These are phyloP conservation scores for Pyrenochaeta sp. DNA, from an alignment of 2,329 filamentous ascomycete species.

Conservation along the genomic window DNA sequence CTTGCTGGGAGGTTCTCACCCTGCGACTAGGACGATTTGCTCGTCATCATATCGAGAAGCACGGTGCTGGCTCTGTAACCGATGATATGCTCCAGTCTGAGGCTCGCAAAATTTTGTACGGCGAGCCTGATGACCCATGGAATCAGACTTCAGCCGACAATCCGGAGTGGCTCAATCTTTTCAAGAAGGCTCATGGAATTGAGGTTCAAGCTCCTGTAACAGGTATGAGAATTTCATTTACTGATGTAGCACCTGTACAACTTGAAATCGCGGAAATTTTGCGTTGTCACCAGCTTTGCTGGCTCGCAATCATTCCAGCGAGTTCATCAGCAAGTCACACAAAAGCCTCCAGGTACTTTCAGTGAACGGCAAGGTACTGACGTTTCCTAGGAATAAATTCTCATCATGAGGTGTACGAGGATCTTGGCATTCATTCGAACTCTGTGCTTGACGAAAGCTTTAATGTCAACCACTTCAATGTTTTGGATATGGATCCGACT, in stretches of 20 bases:
- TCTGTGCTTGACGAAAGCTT: constrained; percentile 40
- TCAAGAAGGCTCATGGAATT: constrained; percentile 60
- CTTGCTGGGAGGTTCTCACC: constrained; percentile 61
- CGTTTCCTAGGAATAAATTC: constrained; percentile 13
- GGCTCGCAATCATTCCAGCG: no score
- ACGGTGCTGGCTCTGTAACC: constrained; percentile 50
- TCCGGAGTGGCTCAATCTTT: constrained; percentile 58
- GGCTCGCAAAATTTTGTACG: constrained; percentile 59
- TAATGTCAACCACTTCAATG: constrained; percentile 36
- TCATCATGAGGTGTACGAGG: constrained; percentile 43
- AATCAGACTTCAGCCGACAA: constrained; percentile 53
- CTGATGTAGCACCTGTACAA: neutral
- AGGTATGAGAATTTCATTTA: constrained; percentile 9
- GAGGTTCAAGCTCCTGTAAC: constrained; percentile 12
- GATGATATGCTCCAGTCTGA: constrained; percentile 61
- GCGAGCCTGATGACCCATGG: constrained; percentile 58
- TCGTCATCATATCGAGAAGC: constrained; percentile 47
- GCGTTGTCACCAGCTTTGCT: no score
- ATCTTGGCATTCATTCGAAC: constrained; percentile 39
- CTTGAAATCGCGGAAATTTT: no score
- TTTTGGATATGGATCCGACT: constrained; percentile 11
- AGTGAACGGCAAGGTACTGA: neutral
- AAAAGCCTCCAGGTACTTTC: neutral
- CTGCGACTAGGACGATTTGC: constrained; percentile 57
- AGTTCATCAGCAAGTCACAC: no score